phyloP scores from a whole-genome alignment of 2,329 filamentous ascomycete genomes.

The Trichoderma sp. region DNA sequence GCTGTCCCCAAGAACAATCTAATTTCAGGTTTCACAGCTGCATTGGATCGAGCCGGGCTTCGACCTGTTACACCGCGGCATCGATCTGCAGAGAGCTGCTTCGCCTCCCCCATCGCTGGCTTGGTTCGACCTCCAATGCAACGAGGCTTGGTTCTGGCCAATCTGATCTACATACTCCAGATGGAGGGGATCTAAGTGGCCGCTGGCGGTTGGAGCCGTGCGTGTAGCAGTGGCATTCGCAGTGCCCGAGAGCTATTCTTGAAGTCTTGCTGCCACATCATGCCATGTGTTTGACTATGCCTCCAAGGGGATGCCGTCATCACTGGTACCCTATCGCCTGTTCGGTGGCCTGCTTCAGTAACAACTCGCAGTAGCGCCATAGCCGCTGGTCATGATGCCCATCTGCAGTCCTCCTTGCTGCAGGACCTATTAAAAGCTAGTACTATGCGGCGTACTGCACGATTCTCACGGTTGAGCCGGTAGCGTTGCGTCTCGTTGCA shows the following conservation, averaged over 20 bases:
- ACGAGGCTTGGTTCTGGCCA: slow-evolving; percentile 1
- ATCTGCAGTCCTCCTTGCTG: not conserved
- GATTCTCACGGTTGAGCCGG: not conserved
- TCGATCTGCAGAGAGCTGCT: slow-evolving; percentile 17
- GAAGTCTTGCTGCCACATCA: not conserved
- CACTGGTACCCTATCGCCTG: not conserved
- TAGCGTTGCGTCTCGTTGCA: not conserved
- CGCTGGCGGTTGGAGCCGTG: not conserved
- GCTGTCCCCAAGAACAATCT: not conserved
- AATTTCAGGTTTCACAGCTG: slow-evolving; percentile 1
- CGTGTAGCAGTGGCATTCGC: not conserved
- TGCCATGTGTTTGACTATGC: slow-evolving; percentile 1
- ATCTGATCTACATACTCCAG: not conserved
- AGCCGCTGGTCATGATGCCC: slow-evolving; percentile 1
- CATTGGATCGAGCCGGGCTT: not conserved
- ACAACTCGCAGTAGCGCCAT: not conserved
- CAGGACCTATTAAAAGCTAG: not conserved
- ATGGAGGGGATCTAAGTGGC: not conserved
- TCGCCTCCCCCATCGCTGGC: slow-evolving; percentile 17
- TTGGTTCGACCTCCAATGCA: not conserved
- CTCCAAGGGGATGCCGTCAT: slow-evolving; percentile 1
- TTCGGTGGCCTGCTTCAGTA: slow-evolving; percentile 2
- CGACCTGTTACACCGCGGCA: slow-evolving; percentile 12
- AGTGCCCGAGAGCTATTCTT: slow-evolving; percentile 1
- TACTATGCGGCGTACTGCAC: not conserved